Evolutionary conservation across 176 grass and related monocot species (phyloP).

Genomic region (Secale cereale): DNA sequence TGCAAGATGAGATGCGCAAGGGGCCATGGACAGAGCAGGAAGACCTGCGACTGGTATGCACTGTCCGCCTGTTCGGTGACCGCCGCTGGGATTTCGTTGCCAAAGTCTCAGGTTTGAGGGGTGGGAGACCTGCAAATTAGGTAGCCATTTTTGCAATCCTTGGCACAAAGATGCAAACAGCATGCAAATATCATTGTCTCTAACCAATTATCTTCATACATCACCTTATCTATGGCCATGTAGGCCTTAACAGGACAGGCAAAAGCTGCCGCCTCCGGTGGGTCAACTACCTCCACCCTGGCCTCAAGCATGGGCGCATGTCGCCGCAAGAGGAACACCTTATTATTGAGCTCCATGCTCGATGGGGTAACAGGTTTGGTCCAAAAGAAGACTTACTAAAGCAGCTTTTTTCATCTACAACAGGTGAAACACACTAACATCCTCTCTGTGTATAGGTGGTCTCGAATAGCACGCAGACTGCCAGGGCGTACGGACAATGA

Average conservation of each 20-base stretch:
- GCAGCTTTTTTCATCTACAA: neutral
- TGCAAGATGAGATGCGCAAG: conserved; percentile 72
- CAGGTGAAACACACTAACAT: neutral
- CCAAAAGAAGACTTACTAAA: neutral
- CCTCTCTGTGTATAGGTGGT: conserved; percentile 56
- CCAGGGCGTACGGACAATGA: conserved; percentile 87
- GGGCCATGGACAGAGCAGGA: conserved; percentile 89
- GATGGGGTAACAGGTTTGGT: conserved; percentile 83
- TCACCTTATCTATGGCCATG: conserved; percentile 9
- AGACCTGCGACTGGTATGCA: conserved; percentile 87
- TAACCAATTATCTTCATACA: conserved; percentile 36
- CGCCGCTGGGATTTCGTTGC: conserved; percentile 98
- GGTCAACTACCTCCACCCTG: conserved; percentile 93
- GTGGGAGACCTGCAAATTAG: conserved; percentile 67
- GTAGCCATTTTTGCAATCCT: conserved; percentile 52
- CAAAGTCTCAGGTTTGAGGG: conserved; percentile 99
- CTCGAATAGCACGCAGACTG: conserved; percentile 65
- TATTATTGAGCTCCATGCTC: conserved; percentile 75
- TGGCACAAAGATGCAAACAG: conserved; percentile 32
- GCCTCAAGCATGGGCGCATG: conserved; percentile 83
- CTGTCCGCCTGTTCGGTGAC: conserved; percentile 86
- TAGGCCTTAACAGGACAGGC: conserved; percentile 78
- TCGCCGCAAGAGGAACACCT: conserved; percentile 67
- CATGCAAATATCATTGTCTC: conserved; percentile 11
- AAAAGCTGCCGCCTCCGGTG: conserved; percentile 87